Base-by-base conservation (phyloP, 2,329 filamentous ascomycete genomes). In the Aspergillus jensenii region DNA sequence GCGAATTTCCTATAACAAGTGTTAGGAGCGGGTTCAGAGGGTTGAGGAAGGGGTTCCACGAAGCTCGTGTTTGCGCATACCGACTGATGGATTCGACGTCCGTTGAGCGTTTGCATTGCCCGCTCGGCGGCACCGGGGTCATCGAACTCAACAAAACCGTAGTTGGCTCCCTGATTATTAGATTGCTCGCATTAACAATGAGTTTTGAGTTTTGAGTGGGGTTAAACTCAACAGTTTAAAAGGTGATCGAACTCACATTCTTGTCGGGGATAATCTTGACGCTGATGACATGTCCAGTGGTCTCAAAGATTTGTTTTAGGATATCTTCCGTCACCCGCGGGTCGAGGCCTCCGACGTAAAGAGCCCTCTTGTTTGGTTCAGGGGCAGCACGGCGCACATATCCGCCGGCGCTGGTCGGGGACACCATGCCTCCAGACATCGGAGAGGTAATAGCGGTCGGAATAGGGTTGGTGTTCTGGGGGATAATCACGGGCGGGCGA, bases 231-330 rank as follows among this genome's bases (percentile, higher is more conserved):
- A 41, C 27, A 51, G 27, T 39, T 52, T 47, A 52, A 27, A 39
- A 27, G 33, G 43, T 41, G 58, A 40, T 8, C 33, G 25, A 52
- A 87, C 91, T 85, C 81, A 96, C 93, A 79, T 97, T 99, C 84
- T 99, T 99, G 83, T 99, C 95, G 52, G 95, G 95, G 75, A 99
- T 99, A 73, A 99, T 97, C 84, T 99, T 99, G 74, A 99, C 95
- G 72, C 91, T 97, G 79, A 96, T 90, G 64, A 99, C 95, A 78
- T 99, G 95, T 57, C 95, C 95, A 59, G 93, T 97, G 6, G 95
- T 99, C 82, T 99, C 95, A 72, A 99, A 99, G 69, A 98, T 98
- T 77, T 98, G 93, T 72, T 92, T 91, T 75, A 98, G 79, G 56
- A 98, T 91, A 73, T 98, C 93, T 78, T 98, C 93, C 33, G 93